Conservation (phyloP, 805 yeast species). For the Candida succiphila region DNA sequence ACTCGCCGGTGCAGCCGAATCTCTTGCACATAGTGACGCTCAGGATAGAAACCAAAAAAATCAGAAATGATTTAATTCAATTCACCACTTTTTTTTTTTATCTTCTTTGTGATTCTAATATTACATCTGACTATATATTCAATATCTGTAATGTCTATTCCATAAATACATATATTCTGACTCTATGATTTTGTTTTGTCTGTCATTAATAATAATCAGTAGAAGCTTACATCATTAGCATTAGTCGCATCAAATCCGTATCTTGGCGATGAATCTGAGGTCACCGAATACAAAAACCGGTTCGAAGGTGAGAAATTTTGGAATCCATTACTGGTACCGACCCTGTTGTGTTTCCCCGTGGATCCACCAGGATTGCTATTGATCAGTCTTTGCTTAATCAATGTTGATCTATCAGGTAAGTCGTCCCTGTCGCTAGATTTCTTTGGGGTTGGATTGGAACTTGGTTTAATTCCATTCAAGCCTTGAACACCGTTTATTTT, state of each 20-base stretch:
- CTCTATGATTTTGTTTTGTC: no score
- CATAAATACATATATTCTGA: no score
- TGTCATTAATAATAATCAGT: no score
- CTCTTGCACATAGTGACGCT: conserved; percentile 72
- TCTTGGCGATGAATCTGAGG: conserved; percentile 1
- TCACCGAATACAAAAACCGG: conserved; percentile 10
- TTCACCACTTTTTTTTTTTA: not conserved
- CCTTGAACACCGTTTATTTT: no score
- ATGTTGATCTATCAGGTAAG: not conserved
- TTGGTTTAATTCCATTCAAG: no score
- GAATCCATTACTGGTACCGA: not conserved
- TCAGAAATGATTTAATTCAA: conserved; percentile 3
- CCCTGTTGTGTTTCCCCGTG: not conserved
- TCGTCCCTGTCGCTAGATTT: not conserved
- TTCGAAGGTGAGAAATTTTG: conserved; percentile 7
- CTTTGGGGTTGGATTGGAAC: not conserved
- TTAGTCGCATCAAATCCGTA: conserved; percentile 9
- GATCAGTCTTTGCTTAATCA: not conserved
- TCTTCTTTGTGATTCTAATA: no score
- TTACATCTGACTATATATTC: not conserved
- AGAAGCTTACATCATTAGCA: conserved; percentile 9
- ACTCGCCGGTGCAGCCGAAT: conserved; percentile 72
- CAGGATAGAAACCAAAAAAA: conserved; percentile 19
- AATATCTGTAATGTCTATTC: not conserved
- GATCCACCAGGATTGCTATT: not conserved